A percentile compares a stretch with the other conserved stretches of the same genome.
These are phyloP conservation scores for Curvularia sp. DNA, from an alignment of 2,329 filamentous ascomycete species.

Conservation along the genomic window DNA sequence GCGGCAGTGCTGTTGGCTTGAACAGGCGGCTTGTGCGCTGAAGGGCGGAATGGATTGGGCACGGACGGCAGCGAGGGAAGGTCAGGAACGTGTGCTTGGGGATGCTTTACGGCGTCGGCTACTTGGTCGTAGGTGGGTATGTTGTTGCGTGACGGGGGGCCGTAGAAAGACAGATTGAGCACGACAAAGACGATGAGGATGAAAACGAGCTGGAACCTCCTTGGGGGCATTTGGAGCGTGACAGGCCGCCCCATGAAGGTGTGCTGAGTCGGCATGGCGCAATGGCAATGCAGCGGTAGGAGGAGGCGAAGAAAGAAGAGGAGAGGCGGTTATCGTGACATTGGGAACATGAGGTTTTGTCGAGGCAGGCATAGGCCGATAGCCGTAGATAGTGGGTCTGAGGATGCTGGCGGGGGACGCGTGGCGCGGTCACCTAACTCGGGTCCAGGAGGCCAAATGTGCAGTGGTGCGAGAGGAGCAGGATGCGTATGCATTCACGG, in stretches of 20 bases:
- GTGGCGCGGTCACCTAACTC: no score
- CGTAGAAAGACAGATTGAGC: constrained; percentile 49
- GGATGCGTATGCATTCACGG: background rate
- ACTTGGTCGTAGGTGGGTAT: constrained; percentile 49
- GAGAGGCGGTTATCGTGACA: constrained; percentile 17
- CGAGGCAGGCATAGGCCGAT: constrained; percentile 15
- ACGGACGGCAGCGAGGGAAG: constrained; percentile 44
- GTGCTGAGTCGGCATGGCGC: constrained; percentile 45
- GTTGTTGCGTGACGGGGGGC: constrained; percentile 41
- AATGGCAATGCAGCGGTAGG: background rate
- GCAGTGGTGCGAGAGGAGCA: background rate
- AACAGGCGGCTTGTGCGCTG: constrained; percentile 74
- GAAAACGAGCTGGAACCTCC: constrained; percentile 56
- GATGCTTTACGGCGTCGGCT: constrained; percentile 50
- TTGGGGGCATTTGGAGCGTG: constrained; percentile 51
- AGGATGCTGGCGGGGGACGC: background rate
- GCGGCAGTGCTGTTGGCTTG: constrained; percentile 77
- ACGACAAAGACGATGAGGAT: constrained; percentile 43
- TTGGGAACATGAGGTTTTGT: constrained; percentile 13
- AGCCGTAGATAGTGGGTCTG: constrained; percentile 20
- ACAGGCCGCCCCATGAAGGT: constrained; percentile 44
- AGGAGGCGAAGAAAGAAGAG: constrained; percentile 8
- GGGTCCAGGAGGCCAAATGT: no score
- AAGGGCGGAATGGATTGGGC: constrained; percentile 71
- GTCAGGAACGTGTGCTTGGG: constrained; percentile 39